phyloP scores from a whole-genome alignment of 164 flowering plant genomes.

The Nelumbo lutea region DNA sequence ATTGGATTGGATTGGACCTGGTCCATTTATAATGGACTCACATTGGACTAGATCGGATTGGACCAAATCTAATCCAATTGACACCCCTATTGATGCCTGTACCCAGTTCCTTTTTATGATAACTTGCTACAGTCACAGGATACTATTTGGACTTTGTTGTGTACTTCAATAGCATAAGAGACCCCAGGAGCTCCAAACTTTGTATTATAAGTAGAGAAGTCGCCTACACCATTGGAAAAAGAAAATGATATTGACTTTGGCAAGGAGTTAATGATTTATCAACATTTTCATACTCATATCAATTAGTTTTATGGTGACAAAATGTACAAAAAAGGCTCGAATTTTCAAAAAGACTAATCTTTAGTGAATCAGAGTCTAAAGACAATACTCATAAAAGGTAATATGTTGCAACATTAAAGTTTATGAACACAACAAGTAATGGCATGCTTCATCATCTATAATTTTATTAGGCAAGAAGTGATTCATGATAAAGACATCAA shows the following conservation, averaged over 20 bases:
- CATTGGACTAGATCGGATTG: too few relatives aligned
- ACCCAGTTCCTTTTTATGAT: constrained; percentile 52
- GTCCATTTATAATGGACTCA: too few relatives aligned
- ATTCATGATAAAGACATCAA: too few relatives aligned
- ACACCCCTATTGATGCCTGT: constrained; percentile 19
- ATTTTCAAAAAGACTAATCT: neutral
- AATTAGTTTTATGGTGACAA: neutral
- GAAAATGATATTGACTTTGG: neutral
- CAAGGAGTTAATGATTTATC: neutral
- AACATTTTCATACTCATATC: neutral
- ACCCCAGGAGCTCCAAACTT: constrained; percentile 48
- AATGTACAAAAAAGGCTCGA: neutral
- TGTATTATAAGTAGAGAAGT: constrained; percentile 47
- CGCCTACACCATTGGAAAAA: constrained; percentile 39
- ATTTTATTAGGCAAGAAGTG: too few relatives aligned
- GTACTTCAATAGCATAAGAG: constrained; percentile 39
- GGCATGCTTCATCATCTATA: too few relatives aligned
- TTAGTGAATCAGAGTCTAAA: too few relatives aligned
- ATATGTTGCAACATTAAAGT: too few relatives aligned
- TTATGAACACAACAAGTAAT: too few relatives aligned
- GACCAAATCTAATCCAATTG: too few relatives aligned
- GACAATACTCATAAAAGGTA: too few relatives aligned
- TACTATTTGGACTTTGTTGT: constrained; percentile 38
- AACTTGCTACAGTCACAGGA: constrained; percentile 18
- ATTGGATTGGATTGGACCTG: too few relatives aligned